Evolutionary conservation across 352 stramenopile species (phyloP), one percentile per base, ranked within the genome.

Genomic region (Phytopythium helicoides): DNA sequence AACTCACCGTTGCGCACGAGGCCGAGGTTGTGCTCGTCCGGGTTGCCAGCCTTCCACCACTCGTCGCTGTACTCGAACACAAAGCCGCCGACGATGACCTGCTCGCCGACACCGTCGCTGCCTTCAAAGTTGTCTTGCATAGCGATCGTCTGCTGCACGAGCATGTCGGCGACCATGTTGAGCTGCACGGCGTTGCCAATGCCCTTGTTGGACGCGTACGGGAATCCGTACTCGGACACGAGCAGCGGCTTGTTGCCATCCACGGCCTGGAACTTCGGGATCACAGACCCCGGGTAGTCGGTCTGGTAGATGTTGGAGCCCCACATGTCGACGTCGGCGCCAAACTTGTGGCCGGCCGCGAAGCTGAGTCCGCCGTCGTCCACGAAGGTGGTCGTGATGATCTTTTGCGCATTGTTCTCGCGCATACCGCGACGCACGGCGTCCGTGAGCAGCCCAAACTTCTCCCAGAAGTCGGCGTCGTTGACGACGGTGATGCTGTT

Each of bases 371-470:
- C 68, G 25, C 71, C 76, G 22, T 89, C 78, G 38, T 89, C 78
- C 18, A 89, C 68, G 54, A 89, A 87, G 3, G 76, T 89, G 2
- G 78, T 89, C n/a, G 78, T 86, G 69, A 89, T 86, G 70, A 89
- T 69, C 64, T 89, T 89, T 41, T 76, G 62, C 12, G 76, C 71
- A 18, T 63, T 52, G 41, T 73, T 75, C 23, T 67, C 71, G 6
- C 66, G 64, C n/a, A 87, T 52, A 0, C 76, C 78, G 8, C 64
- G 60, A 12, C 76, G 78, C 21, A 89, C 70, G 1, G 78, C 78
- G 8, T 47, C 58, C 5, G 71, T 83, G 5, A 89, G 62, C 11
- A 63, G 54, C 2, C 52, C 57, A 47, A 89, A 87, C 38, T 87
- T 89, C 31, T 72, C 58, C 78, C 78, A 89, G 53, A 89, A 89